Evolutionary conservation across 1,284 basidiomycete genomes (phyloP), one percentile per base, ranked within the genome.

Genomic region (Neolentinus lepideus): DNA sequence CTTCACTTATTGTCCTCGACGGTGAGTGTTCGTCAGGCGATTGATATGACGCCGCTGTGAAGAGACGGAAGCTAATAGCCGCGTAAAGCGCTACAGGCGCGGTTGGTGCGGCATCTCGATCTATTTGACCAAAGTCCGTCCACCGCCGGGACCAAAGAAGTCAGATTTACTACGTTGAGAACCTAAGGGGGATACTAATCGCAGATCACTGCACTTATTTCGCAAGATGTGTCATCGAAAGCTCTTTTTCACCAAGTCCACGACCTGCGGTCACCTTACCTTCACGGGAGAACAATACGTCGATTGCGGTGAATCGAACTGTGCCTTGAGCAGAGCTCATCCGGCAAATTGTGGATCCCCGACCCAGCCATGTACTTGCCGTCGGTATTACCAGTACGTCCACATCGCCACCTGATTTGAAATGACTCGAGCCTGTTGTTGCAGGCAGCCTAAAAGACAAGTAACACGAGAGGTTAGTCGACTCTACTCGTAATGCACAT

Each of bases 141-240:
- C 54, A 25, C 51, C 51, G 51, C 27, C 31, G 54, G 19, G 38
- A 57, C 53, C 25, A 33, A 33, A 53, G 26, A 51, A 50, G 48
- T 55, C 22, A 35, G 57, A 51, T 26, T 25, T 26, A 21, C 31
- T 24, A 29, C 31, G 36, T 35, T 16, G 19, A 24, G 33, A 45
- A 19, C 25, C 24, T 29, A 36, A 52, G 25, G 22, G 14, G 36
- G 33, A 36, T 29, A 24, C 26, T 25, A 45, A 19, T 50, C 16
- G 52, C 43, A 59, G 26, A 29, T 52, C 19, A 51, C 26, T 35
- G 3, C 10, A 6, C 26, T 25, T 2, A 8, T 25, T 22, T 12
- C 24, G 22, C 47, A 60, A 69, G 64, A 88, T 88, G 85, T 88
- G 86, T 72, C 79, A 83, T 69, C 77, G 84, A 59, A 72, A 71